A percentile compares a stretch with the other conserved stretches of the same genome.
phyloP scores from a whole-genome alignment of 2,329 filamentous ascomycete genomes.

The Fusarium nisikadoi region DNA sequence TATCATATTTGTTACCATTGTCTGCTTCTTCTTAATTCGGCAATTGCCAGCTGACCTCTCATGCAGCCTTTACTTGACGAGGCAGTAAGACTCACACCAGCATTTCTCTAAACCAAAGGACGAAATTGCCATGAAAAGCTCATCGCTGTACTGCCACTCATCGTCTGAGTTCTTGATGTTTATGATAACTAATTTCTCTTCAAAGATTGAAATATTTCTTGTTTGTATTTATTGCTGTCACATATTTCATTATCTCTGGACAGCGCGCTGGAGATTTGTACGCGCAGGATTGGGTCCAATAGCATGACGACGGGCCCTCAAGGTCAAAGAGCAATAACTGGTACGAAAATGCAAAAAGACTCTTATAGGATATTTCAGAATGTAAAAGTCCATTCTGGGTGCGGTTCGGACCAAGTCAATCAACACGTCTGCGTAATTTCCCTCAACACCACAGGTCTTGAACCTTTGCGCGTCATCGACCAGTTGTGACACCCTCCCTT shows the following conservation, averaged over 20 bases:
- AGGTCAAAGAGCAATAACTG: not conserved
- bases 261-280: too few species aligned
- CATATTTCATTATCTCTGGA: not conserved
- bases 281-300: not conserved
- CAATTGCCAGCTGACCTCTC: too few species aligned
- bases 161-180: not conserved
- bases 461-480: rapidly evolving
- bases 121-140: rapidly evolving
- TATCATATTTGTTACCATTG: not conserved
- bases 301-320: too few species aligned
- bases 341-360: rapidly evolving
- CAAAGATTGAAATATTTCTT: not conserved
- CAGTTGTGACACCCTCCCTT: not conserved
- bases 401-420: not conserved
- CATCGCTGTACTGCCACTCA: not conserved
- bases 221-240: not conserved
- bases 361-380: rapidly evolving
- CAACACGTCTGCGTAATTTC: not conserved
- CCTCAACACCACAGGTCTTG: not conserved
- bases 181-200: not conserved
- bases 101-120: not conserved
- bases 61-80: rapidly evolving
- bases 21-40: not conserved
- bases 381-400: rapidly evolving
- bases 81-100: too few species aligned